Percentiles rank a stretch among this genome's conserved stretches.
These are phyloP conservation scores for Eruca vesicaria DNA, from an alignment of 441 rosid genomes.

Conservation along the genomic window DNA sequence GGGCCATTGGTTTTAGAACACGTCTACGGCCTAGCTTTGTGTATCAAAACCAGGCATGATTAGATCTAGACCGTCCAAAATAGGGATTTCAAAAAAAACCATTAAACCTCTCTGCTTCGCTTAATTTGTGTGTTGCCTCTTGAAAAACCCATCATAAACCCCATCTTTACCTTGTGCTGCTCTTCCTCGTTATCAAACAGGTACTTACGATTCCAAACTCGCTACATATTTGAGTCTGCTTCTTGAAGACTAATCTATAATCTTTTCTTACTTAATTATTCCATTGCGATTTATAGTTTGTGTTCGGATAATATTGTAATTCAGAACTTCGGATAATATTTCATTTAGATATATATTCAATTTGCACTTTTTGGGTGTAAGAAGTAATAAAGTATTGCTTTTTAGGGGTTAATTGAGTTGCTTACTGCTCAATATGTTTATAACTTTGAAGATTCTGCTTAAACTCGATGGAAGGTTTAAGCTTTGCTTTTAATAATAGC, in stretches of 20 bases:
- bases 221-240: too few species aligned
- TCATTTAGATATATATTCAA: too few species aligned
- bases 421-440: not conserved
- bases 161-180: not conserved
- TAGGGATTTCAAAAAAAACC: not conserved
- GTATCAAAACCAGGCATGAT: not conserved
- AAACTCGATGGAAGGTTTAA: too few species aligned
- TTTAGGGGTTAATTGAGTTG: not conserved
- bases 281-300: too few species aligned
- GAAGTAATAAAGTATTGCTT: not conserved
- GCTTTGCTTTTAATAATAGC: too few species aligned
- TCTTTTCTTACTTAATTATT: too few species aligned
- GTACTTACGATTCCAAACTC: not conserved
- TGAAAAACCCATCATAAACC: not conserved
- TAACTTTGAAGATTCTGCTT: too few species aligned
- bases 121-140: not conserved
- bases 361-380: too few species aligned
- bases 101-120: not conserved
- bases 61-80: conserved; percentile 8
- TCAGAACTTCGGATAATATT: too few species aligned
- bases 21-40: not conserved
- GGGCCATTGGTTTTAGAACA: not conserved
- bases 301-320: too few species aligned
- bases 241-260: too few species aligned
- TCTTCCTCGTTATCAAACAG: not conserved